Evolutionary conservation across 768 basidiomycete species (phyloP), one percentile per base, ranked within the genome.

Genomic region (Sporobolomyces phaffii): DNA sequence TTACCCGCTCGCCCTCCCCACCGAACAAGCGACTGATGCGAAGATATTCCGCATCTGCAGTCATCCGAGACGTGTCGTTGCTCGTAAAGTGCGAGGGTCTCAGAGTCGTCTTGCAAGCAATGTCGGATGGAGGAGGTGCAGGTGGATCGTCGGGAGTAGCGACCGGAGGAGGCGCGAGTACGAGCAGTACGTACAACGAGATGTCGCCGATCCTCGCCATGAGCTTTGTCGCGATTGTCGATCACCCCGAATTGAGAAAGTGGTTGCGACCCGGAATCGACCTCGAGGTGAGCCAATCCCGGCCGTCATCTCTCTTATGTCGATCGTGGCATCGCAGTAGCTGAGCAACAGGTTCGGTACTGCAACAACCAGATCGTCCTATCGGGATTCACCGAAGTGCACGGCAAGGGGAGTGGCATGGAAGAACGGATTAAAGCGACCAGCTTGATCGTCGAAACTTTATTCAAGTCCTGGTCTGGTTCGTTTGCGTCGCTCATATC

Each of bases 391-490:
- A 97, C 93, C 3, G 93, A 97, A 76, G 89, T 89, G 0, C 92
- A 93, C 72, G 90, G 90, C 1, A 91, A 89, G 72, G 86, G 87
- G 0, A 76, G 84, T 14, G 86, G 87, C 45, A 86, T 91, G 73
- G 82, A 84, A 3, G 90, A 93, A 20, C 83, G 86, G 50, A 86
- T 98, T 81, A 83, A 85, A 70, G 84, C 85, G 15, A 87, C 86
- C 70, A 83, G 87, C 10, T 86, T 84, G 72, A 84, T 93, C 59
- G 85, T 94, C 40, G 85, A 87, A 60, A 80, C 87, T 47, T 87
- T 96, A 84, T 77, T 99, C 57, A 84, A 88, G 57, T 91, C 89
- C 17, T 99, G 93, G 92, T 88, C 90, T 73, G 94, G 93, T 94
- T 74, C 60, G 87, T n/a, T n/a, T n/a, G n/a, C n/a, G n/a, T n/a